These are phyloP conservation scores for Hyaloperonospora brassicae DNA, from an alignment of 352 stramenopile species.

Conservation along the genomic window DNA sequence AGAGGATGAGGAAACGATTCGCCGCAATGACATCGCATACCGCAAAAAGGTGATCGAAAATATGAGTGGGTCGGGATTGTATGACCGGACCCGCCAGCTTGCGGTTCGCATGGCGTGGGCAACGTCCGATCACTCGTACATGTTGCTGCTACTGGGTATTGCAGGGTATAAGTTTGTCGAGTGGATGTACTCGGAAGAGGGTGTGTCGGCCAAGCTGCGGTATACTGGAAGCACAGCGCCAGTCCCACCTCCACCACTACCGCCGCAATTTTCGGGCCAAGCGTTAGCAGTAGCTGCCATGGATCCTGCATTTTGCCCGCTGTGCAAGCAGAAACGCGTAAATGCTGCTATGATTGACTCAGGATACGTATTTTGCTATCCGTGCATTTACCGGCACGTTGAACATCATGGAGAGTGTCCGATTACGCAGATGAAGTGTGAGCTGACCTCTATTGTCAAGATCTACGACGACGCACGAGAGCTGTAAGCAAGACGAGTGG, in stretches of 20 bases:
- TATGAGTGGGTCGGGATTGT: slow-evolving; percentile 33
- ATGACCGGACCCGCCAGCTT: slow-evolving; percentile 36
- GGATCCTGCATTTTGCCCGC: slow-evolving; percentile 44
- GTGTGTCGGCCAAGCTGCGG: slow-evolving; percentile 46
- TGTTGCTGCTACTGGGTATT: slow-evolving; percentile 66
- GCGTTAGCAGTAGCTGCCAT: slow-evolving; percentile 38
- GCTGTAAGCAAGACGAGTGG: slow-evolving; percentile 4
- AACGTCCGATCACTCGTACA: slow-evolving; percentile 73
- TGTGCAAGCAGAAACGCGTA: slow-evolving; percentile 65
- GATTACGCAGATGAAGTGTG: slow-evolving; percentile 70
- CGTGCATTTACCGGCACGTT: slow-evolving; percentile 69
- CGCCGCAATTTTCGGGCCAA: slow-evolving; percentile 55
- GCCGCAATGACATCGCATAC: slow-evolving; percentile 49
- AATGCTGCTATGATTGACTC: slow-evolving; percentile 69
- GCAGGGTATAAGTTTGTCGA: slow-evolving; percentile 82
- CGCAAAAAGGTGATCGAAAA: slow-evolving; percentile 43
- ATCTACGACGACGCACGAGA: slow-evolving; percentile 75
- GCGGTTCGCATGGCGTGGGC: slow-evolving; percentile 52
- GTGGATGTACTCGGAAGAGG: slow-evolving; percentile 86
- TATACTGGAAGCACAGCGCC: slow-evolving; percentile 46
- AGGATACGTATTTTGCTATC: slow-evolving; percentile 81
- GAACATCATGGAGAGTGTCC: slow-evolving; percentile 64
- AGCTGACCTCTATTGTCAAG: slow-evolving; percentile 52
- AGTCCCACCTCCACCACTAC: slow-evolving; percentile 62
- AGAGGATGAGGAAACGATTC: slow-evolving; percentile 53